A percentile compares a stretch with the other conserved stretches of the same genome.
Evolutionary conservation across 2,329 filamentous ascomycete species (phyloP).

Genomic region (Capronia epimyces): DNA sequence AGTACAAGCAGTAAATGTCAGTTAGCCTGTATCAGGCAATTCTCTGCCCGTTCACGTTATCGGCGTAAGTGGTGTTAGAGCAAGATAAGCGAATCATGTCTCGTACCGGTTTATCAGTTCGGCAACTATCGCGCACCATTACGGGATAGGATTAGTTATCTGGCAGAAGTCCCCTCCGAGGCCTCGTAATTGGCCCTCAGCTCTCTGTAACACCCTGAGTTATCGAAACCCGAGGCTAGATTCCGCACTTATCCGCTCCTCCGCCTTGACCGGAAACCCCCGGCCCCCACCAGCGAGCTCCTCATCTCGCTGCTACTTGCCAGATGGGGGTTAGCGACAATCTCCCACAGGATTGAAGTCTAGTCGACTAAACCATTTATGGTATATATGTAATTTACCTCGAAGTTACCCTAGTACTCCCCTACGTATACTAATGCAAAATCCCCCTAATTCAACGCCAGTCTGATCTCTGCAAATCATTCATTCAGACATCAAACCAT

Average conservation of each 20-base stretch:
- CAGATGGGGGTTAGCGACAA: background rate
- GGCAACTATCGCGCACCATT: background rate
- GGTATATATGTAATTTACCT: too few relatives aligned
- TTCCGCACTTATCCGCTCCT: slow-evolving; percentile 7
- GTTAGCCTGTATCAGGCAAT: background rate
- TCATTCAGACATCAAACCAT: too few relatives aligned
- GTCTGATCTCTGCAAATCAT: too few relatives aligned
- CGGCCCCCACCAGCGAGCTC: background rate
- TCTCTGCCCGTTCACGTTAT: slow-evolving; percentile 3
- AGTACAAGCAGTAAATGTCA: background rate
- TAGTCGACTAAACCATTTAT: too few relatives aligned
- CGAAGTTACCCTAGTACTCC: too few relatives aligned
- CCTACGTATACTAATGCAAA: too few relatives aligned
- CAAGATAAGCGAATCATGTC: background rate
- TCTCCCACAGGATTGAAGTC: too few relatives aligned
- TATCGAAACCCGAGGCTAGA: background rate
- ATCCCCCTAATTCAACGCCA: too few relatives aligned
- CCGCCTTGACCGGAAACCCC: background rate
- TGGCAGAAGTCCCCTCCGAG: background rate
- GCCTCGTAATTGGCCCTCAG: background rate
- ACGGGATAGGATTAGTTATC: too few relatives aligned
- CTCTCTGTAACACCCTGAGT: too few relatives aligned
- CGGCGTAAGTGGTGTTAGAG: background rate
- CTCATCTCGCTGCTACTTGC: slow-evolving; percentile 1
- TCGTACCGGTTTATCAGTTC: background rate